Base-by-base conservation (phyloP, 2,329 filamentous ascomycete genomes). In the Xylaria sp. region DNA sequence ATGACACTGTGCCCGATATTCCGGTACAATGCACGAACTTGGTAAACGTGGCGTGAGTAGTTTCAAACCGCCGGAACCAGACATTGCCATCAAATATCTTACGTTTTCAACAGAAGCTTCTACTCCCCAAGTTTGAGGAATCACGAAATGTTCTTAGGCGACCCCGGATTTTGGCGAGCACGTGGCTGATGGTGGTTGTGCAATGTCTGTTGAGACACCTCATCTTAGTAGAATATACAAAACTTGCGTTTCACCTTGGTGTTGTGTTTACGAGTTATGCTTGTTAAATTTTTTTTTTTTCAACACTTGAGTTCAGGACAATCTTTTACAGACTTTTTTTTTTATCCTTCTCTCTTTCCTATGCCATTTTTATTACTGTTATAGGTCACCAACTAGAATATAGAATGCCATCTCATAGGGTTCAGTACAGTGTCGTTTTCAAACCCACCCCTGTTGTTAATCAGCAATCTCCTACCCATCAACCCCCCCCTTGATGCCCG, bases 131-230 rank as follows among this genome's bases (percentile, higher is more conserved):
- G n/a, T 13, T 36, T 39, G 32, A 41, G n/a, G n/a, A 28, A 28
- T 28, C 28, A 25, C 23, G 18, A 32, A 15, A n/a, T 32, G n/a
- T 15, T 43, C 6, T 45, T 34, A n/a, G 7, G 50, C 41, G 62
- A 65, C 32, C 60, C 53, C n/a, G 45, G 45, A 67, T 60, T 45
- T 48, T 63, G 53, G 65, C 53, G 34, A 18, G 56, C n/a, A 36
- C 23, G 12, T 43, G 55, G 39, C 56, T 48, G 20, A 32, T 23
- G 13, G 46, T 60, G 3, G 6, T 25, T 46, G 46, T 56, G 36
- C 50, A 4, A 48, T 43, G 39, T 36, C 18, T 46, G 28, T 48
- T 9, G 34, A 63, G 39, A 12, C 12, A 32, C 15, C 30, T 52
- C 13, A 18, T 52, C 15, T 18, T 39, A 39, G 23, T 48, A 28